phyloP scores from a whole-genome alignment of 768 basidiomycete genomes.

The Lentinula aciculospora region DNA sequence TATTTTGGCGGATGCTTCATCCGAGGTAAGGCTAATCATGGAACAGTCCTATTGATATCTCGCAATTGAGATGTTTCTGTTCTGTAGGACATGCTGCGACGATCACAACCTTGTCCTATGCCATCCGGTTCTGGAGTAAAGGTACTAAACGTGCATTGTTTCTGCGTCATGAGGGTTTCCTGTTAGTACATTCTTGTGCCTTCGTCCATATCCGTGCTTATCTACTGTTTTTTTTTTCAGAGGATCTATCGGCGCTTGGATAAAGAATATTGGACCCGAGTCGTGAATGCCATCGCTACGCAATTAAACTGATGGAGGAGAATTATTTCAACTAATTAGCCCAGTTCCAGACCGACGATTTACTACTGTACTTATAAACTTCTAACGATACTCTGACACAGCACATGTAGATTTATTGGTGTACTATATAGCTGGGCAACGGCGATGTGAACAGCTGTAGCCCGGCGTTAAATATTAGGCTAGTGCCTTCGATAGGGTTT shows the following conservation, averaged over 20 bases:
- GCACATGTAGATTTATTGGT: too few relatives aligned
- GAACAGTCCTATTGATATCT: background rate
- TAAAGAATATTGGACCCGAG: slow-evolving; percentile 81
- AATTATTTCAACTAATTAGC: too few relatives aligned
- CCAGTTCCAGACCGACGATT: too few relatives aligned
- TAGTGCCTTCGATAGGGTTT: background rate
- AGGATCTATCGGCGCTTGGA: slow-evolving; percentile 95
- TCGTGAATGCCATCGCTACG: background rate
- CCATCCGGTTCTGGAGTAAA: slow-evolving; percentile 99
- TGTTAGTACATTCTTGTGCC: slow-evolving; percentile 50
- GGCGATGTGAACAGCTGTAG: too few relatives aligned
- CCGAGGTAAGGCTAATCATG: slow-evolving; percentile 51
- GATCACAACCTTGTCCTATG: slow-evolving; percentile 95
- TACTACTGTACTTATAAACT: too few relatives aligned
- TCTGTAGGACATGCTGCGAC: slow-evolving; percentile 87
- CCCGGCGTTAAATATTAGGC: background rate
- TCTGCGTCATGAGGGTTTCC: slow-evolving; percentile 94
- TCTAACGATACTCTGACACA: too few relatives aligned
- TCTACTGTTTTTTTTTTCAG: slow-evolving; percentile 35
- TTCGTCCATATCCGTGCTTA: slow-evolving; percentile 8
- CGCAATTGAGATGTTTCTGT: slow-evolving; percentile 12
- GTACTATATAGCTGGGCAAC: too few relatives aligned
- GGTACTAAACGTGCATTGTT: slow-evolving; percentile 96
- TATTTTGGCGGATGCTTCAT: slow-evolving; percentile 99
- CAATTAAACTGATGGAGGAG: too few relatives aligned